A percentile compares a stretch with the other conserved stretches of the same genome.
These are phyloP conservation scores for Seiridium cupressi DNA, from an alignment of 2,329 filamentous ascomycete genomes.

Conservation along the genomic window DNA sequence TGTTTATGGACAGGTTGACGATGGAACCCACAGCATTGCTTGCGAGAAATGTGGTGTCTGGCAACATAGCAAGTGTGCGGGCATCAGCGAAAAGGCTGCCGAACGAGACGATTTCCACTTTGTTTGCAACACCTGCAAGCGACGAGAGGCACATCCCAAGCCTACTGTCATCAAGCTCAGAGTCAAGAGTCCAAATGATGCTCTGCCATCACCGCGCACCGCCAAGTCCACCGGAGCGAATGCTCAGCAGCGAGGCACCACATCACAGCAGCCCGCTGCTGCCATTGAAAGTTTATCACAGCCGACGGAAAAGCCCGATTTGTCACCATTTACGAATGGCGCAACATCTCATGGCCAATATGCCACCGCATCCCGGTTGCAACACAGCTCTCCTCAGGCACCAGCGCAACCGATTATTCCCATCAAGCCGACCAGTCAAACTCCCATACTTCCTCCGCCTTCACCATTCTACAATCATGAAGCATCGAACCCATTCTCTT, in stretches of 20 bases:
- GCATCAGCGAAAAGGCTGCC: constrained; percentile 74
- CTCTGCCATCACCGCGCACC: constrained; percentile 19
- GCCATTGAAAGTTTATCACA: constrained; percentile 19
- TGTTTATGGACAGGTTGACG: constrained; percentile 87
- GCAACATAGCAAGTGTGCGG: constrained; percentile 94
- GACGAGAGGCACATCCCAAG: constrained; percentile 62
- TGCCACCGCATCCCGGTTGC: constrained; percentile 14
- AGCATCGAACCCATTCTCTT: constrained; percentile 39
- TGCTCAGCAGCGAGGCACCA: constrained; percentile 11
- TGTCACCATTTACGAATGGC: constrained; percentile 8
- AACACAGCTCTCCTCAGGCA: constrained; percentile 14
- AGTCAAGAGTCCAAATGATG: constrained; percentile 30
- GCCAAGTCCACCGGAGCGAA: constrained; percentile 20
- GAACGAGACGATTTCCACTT: constrained; percentile 87
- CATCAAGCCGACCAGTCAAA: constrained; percentile 24
- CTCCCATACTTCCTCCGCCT: constrained; percentile 20
- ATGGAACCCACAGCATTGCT: constrained; percentile 88
- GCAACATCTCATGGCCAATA: neutral
- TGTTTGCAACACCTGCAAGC: constrained; percentile 75
- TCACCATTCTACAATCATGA: constrained; percentile 28
- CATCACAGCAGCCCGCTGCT: constrained; percentile 9
- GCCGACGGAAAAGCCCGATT: constrained; percentile 9
- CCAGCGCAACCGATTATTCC: constrained; percentile 20
- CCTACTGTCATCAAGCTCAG: constrained; percentile 54
- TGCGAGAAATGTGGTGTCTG: constrained; percentile 94